Conservation (phyloP, 441 rosid genomes). For the Gossypium davidsonii region DNA sequence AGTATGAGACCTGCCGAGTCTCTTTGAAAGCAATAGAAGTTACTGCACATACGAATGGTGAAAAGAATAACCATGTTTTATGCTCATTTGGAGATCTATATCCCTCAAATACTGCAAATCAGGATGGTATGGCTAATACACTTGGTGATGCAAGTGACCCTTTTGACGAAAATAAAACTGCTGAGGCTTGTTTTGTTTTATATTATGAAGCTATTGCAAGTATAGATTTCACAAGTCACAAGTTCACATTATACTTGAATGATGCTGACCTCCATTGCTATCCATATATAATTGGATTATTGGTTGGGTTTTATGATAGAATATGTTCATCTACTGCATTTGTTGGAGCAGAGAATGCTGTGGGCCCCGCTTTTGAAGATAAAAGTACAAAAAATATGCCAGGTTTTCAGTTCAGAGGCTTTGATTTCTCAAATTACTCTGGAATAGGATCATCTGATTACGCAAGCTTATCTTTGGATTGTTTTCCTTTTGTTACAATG, state of each 20-base stretch:
- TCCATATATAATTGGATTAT: constrained; percentile 54
- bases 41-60: constrained; percentile 31
- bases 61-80: constrained; percentile 40
- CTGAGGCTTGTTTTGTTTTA: constrained; percentile 46
- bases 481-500: constrained; percentile 66
- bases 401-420: constrained; percentile 46
- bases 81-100: constrained; percentile 47
- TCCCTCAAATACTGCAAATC: constrained; percentile 29
- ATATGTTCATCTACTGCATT: constrained; percentile 37
- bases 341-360: constrained; percentile 24
- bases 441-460: constrained; percentile 41
- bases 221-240: constrained; percentile 25
- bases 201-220: constrained; percentile 48
- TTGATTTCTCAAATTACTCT: constrained; percentile 75
- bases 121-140: constrained; percentile 28
- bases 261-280: constrained; percentile 80
- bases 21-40: constrained; percentile 45
- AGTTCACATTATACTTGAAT: constrained; percentile 44
- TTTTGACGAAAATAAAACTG: constrained; percentile 20
- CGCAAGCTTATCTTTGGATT: constrained; percentile 58
- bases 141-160: constrained; percentile 23
- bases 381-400: constrained; percentile 29
- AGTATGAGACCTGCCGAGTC: constrained; percentile 47
- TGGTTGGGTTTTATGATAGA: constrained; percentile 49
- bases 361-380: constrained; percentile 19